phyloP scores from a whole-genome alignment of 139 green algal species.

The Tetratostichococcus sp. region DNA sequence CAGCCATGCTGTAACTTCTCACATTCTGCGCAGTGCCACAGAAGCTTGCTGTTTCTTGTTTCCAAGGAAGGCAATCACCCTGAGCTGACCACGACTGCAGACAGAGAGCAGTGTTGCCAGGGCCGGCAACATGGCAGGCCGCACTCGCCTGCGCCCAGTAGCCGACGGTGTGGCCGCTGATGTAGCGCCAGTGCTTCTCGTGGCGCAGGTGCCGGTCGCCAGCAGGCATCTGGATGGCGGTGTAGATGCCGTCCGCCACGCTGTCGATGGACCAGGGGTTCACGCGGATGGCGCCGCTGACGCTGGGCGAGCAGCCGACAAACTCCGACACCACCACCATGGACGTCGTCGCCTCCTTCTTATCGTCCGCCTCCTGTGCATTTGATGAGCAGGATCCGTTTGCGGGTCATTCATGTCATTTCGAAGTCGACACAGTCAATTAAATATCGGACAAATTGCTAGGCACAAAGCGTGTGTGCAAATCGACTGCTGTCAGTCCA shows the following conservation, averaged over 20 bases:
- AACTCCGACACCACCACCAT: slow-evolving; percentile 96
- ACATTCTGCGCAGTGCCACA: too few species aligned
- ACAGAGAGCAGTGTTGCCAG: too few species aligned
- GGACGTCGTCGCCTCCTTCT: slow-evolving; percentile 25
- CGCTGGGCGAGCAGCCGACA: slow-evolving; percentile 92
- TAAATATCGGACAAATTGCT: too few species aligned
- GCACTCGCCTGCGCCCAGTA: slow-evolving; percentile 78
- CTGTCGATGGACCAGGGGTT: slow-evolving; percentile 95
- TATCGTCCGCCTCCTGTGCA: background rate
- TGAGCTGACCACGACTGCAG: too few species aligned
- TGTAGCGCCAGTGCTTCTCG: slow-evolving; percentile 97
- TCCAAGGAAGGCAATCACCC: too few species aligned
- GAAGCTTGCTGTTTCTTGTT: too few species aligned
- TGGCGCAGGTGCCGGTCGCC: slow-evolving; percentile 79
- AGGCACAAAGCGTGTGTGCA: too few species aligned
- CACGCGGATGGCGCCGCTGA: slow-evolving; percentile 91
- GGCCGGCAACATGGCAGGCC: too few species aligned
- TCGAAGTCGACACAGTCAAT: too few species aligned
- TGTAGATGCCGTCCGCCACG: slow-evolving; percentile 87
- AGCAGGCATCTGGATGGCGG: slow-evolving; percentile 36
- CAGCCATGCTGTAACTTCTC: too few species aligned
- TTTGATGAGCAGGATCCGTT: background rate
- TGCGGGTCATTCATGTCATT: too few species aligned
- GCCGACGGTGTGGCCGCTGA: slow-evolving; percentile 85
- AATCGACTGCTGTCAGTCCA: too few species aligned